Base-by-base conservation (phyloP, 371 early-diverging fungal species). In the Capniomyces stellatus region DNA sequence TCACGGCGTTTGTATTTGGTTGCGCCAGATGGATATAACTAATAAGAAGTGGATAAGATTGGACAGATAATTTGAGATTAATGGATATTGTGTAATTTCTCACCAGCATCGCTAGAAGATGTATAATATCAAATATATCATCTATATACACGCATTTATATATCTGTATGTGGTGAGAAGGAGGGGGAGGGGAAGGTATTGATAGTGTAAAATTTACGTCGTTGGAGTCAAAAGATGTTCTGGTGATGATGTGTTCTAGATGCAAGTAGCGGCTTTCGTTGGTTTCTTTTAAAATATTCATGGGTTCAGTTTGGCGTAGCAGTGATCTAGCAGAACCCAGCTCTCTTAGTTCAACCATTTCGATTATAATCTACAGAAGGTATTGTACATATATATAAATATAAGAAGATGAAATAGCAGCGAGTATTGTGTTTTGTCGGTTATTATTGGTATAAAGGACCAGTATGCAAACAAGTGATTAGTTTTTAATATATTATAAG, bases 281-380 rank as follows among this genome's bases (percentile, higher is more conserved):
- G 3, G 67, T 63, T 22, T 85, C 79, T 28, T 77, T 69, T 49
- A 92, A 62, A 18, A 76, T 47, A 53, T 84, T 75, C 78, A 92
- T 80, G 2, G 87, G 81, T 43, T 87, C 87, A 0, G 91, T 91
- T 52, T 87, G 86, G 42, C 93, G 71, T 46, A 93, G 66, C 28
- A 95, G 64, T 1, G 83, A 77, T 42, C 89, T 66, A 1, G 93
- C 96, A 24, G 91, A 87, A 19, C 75, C 77, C 4, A 83, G 58
- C 62, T 95, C 92, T 15, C 76, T 67, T 59, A 76, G 64, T 57
- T 95, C 96, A 8, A 82, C 71, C 24, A 93, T 66, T 53, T 95
- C 96, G 29, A 91, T 61, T 12, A 83, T 70, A 35, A 92, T 81
- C 83, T 87, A 61, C 47, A 48, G 49, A 54, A 24, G 50, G 21